Base-by-base conservation (phyloP, 306 rosid genomes). In the Neltuma alba region DNA sequence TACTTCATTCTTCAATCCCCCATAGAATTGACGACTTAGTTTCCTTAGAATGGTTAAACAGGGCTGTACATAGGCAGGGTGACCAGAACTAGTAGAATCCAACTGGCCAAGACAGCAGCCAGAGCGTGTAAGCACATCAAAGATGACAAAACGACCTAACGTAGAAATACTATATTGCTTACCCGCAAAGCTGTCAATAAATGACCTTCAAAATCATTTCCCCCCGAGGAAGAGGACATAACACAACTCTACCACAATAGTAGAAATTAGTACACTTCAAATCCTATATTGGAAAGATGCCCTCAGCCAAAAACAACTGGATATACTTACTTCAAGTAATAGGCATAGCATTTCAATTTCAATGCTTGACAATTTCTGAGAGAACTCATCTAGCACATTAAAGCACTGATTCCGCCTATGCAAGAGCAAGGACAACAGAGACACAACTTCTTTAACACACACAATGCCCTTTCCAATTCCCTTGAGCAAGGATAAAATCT, bases 181-280 rank as follows among this genome's bases (percentile, higher is more conserved):
- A 92, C 99, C 88, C 68, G 88, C 89, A 95, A 81, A 74, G 92
- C 97, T 85, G 87, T 83, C 84, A 91, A 78, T 80, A 91, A 81
- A 76, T 74, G 80, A 77, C 83, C 89, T 83, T 81, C 89, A 44
- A 69, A 88, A 63, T 79, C 79, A 76, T 81, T 86, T 77, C 85
- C 93, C 75, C 88, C 92, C 31, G 77, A 76, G 77, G 87, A 76
- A 78, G 91, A 81, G 66, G 91, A 86, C 87, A 84, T 81, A 27
- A 90, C 84, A 67, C 91, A 92, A 81, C 84, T 83, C 99, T 94
- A 76, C 8, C 58, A 86, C 52, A 74, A 42, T 25, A 80, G 54
- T 55, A 81, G 76, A 48, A 70, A 73, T 47, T 41, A 84, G 71
- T 20, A 83, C 62, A 58, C 38, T 78, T 44, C 73, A 70, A 84